Base-by-base conservation (phyloP, 2,329 filamentous ascomycete genomes). In the Colletotrichum sp. region DNA sequence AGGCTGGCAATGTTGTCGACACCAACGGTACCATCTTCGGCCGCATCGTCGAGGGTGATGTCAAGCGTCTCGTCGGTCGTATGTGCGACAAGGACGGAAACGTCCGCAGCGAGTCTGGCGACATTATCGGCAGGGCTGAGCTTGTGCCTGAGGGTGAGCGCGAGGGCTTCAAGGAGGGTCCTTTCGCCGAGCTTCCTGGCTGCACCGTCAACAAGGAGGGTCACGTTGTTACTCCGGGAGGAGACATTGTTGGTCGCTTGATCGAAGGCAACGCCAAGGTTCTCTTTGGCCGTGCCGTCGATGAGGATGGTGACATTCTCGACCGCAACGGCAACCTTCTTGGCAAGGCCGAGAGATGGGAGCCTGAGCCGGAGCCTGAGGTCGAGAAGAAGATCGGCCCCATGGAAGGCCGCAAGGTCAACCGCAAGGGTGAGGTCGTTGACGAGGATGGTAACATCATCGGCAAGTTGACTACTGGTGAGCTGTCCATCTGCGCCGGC, bases 261-360 rank as follows among this genome's bases (percentile, higher is more conserved):
- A 87, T 90, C 5, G 91, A 92, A 63, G 95, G 95, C 4, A 94
- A 98, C 71, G 83, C 90, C 43, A 95, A 95, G 89, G 87, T 89
- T 68, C 89, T 98, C 1, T 91, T 93, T 48, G 95, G 95, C 18
- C 93, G 95, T 63, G 81, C 88, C 10, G 95, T 97, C 21, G 95
- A 97, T 73, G 93, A 95, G 77, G 95, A 98, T 78, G 95, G 95
- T 48, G 95, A 97, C 73, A 92, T 98, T 36, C 88, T 94, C 72
- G 95, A 97, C 87, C 93, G 92, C 83, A 96, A 95, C 81, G 91
- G 91, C 36, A 92, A 92, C 77, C 81, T 86, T 1, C 82, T 92
- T 3, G 91, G 90, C 32, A 89, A 90, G 76, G 90, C 91, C 1
- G 91, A 92, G 82, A 87, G 91, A 24, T 92, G 90, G 90, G 88